Evolutionary conservation across 2,329 filamentous ascomycete species (phyloP).

Genomic region (Aspergillus latus): DNA sequence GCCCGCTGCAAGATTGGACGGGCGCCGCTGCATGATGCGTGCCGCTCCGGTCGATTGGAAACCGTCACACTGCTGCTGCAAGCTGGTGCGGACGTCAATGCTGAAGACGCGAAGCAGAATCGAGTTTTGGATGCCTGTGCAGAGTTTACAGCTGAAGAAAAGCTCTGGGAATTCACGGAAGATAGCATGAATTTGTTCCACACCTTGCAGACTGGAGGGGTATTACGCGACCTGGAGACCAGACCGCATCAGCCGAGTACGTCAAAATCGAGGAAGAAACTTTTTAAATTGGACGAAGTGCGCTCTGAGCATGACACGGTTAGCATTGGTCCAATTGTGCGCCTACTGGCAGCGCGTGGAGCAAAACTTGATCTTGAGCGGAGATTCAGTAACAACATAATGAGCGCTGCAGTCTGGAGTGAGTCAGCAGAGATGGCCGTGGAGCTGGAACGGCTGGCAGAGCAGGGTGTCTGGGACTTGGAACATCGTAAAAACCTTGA

Average conservation of each 20-base stretch:
- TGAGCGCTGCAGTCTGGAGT: constrained; percentile 1
- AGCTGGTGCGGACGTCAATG: constrained; percentile 18
- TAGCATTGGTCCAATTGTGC: constrained; percentile 14
- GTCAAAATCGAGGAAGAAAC: not conserved
- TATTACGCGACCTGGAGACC: not conserved
- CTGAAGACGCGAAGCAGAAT: constrained; percentile 1
- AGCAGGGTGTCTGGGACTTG: not conserved
- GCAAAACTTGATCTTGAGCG: not conserved
- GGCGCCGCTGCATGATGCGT: constrained; percentile 25
- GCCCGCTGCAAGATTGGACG: constrained; percentile 13
- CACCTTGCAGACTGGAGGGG: not conserved
- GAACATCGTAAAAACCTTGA: not conserved
- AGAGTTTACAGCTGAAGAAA: constrained; percentile 13
- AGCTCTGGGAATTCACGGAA: constrained; percentile 9
- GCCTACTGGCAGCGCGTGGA: constrained; percentile 12
- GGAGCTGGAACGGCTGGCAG: constrained; percentile 6
- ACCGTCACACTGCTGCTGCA: constrained; percentile 19
- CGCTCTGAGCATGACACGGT: constrained; percentile 17
- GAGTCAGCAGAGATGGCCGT: constrained; percentile 16
- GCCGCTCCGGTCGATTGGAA: constrained; percentile 23
- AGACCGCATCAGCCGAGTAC: not conserved
- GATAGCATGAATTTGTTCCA: not conserved
- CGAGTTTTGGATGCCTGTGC: constrained; percentile 10
- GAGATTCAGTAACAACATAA: not conserved
- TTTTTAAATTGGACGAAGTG: constrained; percentile 17